Evolutionary conservation across 225 moss, liverwort and hornwort species (phyloP).

Genomic region (Climacium dendroides): DNA sequence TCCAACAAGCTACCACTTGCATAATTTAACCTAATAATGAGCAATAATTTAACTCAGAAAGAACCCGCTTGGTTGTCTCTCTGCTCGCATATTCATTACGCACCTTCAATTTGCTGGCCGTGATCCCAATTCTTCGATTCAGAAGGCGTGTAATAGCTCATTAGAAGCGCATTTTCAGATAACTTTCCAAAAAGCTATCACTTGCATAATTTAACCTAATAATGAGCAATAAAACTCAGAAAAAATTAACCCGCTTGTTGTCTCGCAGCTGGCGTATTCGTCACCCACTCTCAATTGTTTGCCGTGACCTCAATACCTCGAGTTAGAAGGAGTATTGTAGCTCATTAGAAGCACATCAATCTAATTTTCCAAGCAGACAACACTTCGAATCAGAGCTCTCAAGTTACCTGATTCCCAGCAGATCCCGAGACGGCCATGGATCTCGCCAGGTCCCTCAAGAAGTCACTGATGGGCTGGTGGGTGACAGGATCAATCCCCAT

Average conservation of each 20-base stretch:
- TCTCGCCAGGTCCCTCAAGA: neutral
- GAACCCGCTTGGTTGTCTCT: neutral
- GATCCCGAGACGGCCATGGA: neutral
- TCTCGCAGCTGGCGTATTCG: neutral
- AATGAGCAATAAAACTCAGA: neutral
- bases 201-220: neutral
- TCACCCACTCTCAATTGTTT: neutral
- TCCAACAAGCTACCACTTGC: neutral
- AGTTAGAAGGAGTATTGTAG: neutral
- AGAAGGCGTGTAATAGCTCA: neutral
- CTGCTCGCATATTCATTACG: neutral
- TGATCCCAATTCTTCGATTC: neutral
- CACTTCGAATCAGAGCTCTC: neutral
- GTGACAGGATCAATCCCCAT: constrained; percentile 69
- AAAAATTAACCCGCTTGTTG: neutral
- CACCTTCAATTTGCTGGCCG: neutral
- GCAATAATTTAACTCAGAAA: neutral
- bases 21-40: neutral
- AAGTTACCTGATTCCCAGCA: neutral
- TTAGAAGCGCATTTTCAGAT: neutral
- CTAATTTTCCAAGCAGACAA: too few species aligned
- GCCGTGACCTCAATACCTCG: neutral
- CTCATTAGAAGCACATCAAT: neutral
- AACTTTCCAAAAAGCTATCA: neutral
- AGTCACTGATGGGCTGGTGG: constrained; percentile 14